Conservation (phyloP, 2,329 filamentous ascomycete genomes). For the Daldinia sp. region DNA sequence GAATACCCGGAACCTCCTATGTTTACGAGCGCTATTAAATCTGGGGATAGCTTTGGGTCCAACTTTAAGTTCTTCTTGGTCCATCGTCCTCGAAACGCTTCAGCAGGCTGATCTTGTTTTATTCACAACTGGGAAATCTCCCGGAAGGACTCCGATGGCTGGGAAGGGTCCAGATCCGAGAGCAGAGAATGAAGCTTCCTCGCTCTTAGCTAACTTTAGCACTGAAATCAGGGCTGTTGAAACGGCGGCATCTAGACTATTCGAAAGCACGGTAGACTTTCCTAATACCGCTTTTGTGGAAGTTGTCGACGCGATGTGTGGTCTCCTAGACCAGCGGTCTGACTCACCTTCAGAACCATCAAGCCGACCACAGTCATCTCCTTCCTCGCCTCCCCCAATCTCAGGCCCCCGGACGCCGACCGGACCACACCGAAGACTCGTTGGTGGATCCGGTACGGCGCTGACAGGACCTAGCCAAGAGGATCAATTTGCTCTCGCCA, state of each 20-base stretch:
- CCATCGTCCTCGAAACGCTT: slow-evolving; percentile 88
- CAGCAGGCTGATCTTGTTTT: slow-evolving; percentile 93
- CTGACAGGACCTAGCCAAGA: slow-evolving; percentile 65
- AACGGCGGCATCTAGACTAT: slow-evolving; percentile 81
- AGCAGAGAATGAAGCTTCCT: slow-evolving; percentile 59
- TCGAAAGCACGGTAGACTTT: slow-evolving; percentile 93
- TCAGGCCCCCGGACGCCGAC: slow-evolving; percentile 40
- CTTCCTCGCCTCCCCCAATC: slow-evolving; percentile 48
- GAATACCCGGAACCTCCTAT: slow-evolving; percentile 89
- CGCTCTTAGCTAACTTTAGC: slow-evolving; percentile 72
- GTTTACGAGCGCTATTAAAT: slow-evolving; percentile 90
- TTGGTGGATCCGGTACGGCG: slow-evolving; percentile 57
- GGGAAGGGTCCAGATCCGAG: slow-evolving; percentile 56
- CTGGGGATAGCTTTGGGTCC: slow-evolving; percentile 93
- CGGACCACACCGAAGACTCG: slow-evolving; percentile 55
- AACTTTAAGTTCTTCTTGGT: slow-evolving; percentile 84
- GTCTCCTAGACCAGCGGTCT: slow-evolving; percentile 64
- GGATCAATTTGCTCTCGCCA: slow-evolving; percentile 74
- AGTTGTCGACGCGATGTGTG: slow-evolving; percentile 78
- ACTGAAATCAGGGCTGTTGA: slow-evolving; percentile 89
- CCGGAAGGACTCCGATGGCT: slow-evolving; percentile 60
- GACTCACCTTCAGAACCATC: slow-evolving; percentile 44
- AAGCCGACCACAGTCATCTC: slow-evolving; percentile 50
- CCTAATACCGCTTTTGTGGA: slow-evolving; percentile 82
- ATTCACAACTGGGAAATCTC: slow-evolving; percentile 66